These are phyloP conservation scores for Metschnikowia picachoensis DNA, from an alignment of 805 yeast species.

Conservation along the genomic window DNA sequence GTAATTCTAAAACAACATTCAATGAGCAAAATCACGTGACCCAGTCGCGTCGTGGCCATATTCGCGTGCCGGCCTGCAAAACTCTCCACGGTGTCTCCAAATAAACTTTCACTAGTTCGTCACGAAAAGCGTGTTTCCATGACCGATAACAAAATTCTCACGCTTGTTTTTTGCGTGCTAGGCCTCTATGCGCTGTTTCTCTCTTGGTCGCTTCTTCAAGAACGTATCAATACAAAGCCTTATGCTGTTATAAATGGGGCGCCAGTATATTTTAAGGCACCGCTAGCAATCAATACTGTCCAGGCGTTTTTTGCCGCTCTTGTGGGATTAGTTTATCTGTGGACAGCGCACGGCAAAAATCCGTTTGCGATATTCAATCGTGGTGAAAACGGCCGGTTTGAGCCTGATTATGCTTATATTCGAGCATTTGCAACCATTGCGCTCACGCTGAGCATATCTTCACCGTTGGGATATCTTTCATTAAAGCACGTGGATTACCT, in stretches of 20 bases:
- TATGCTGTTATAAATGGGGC: conserved; percentile 49
- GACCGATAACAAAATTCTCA: conserved; percentile 13
- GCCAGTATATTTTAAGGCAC: conserved; percentile 58
- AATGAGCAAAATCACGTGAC: no score
- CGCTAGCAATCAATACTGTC: conserved; percentile 69
- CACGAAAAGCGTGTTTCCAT: neutral
- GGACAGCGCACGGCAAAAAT: conserved; percentile 24
- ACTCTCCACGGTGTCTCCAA: neutral
- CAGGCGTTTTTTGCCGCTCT: conserved; percentile 73
- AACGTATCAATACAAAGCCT: conserved; percentile 72
- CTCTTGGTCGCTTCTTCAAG: conserved; percentile 91
- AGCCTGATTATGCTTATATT: conserved; percentile 11
- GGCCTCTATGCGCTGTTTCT: conserved; percentile 88
- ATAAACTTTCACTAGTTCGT: no score
- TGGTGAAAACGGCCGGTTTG: neutral
- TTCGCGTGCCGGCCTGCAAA: neutral
- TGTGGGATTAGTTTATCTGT: conserved; percentile 61
- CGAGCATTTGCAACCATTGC: conserved; percentile 52
- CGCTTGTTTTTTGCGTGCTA: conserved; percentile 31
- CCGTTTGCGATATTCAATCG: conserved; percentile 11
- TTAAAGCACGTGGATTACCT: conserved; percentile 81
- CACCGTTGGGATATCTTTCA: conserved; percentile 79
- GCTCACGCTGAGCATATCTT: conserved; percentile 70
- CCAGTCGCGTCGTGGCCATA: no score
- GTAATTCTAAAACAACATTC: no score